Conservation (phyloP, 2,329 filamentous ascomycete species). For the Alternaria sp. region DNA sequence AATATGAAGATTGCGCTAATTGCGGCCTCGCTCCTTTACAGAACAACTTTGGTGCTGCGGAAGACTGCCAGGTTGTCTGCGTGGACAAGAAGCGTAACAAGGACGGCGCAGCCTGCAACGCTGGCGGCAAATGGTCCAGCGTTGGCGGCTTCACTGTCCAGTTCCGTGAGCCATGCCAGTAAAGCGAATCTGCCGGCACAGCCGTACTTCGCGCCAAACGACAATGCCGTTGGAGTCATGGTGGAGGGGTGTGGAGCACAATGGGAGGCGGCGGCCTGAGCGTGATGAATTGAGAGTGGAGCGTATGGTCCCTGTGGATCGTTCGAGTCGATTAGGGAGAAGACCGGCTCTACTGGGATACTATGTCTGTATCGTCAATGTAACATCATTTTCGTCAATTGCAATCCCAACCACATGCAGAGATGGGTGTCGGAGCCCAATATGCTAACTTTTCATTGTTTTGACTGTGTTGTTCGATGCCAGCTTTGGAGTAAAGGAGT, state of each 20-base stretch:
- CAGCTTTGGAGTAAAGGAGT: not conserved
- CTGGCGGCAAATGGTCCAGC: not conserved
- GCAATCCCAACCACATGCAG: not conserved
- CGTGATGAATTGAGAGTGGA: not conserved
- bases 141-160: not conserved
- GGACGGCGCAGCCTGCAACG: not conserved
- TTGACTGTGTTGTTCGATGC: not conserved
- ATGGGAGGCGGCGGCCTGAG: not conserved
- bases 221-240: not conserved
- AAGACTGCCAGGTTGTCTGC: not conserved
- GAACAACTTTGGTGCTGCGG: not conserved
- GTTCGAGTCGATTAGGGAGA: not conserved
- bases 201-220: not conserved
- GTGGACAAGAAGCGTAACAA: not conserved
- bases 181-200: not conserved
- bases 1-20: not conserved
- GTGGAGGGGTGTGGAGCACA: not conserved
- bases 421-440: not conserved
- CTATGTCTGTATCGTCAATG: not conserved
- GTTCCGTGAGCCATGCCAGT: not conserved
- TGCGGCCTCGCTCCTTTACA: not conserved
- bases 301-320: not conserved
- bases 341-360: not conserved
- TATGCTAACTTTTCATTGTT: not conserved
- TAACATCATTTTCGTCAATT: not conserved